Percentiles rank a stretch among this genome's conserved stretches.
Conservation (phyloP, 805 yeast species). For the Candida schatavii region DNA sequence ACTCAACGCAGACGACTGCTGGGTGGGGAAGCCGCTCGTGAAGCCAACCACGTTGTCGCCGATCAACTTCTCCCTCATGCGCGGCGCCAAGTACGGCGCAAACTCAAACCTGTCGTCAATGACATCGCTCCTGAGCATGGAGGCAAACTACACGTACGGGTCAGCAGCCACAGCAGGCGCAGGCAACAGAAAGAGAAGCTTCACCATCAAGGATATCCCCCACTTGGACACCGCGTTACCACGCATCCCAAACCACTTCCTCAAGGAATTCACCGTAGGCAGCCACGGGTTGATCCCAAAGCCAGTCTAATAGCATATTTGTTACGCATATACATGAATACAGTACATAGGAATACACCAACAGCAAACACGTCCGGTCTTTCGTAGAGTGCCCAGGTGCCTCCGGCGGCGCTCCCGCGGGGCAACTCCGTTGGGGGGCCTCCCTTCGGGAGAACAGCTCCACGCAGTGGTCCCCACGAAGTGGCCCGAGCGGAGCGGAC, state of each 20-base stretch:
- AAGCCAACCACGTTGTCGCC: constrained; percentile 35
- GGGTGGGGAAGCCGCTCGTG: constrained; percentile 49
- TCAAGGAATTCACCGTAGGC: constrained; percentile 35
- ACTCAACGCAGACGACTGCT: constrained; percentile 47
- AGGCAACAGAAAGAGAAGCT: constrained; percentile 11
- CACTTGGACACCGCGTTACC: constrained; percentile 23
- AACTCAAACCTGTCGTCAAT: constrained; percentile 12
- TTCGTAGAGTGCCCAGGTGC: too few relatives aligned
- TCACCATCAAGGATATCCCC: constrained; percentile 15
- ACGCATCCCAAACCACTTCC: constrained; percentile 28
- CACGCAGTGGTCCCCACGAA: too few relatives aligned
- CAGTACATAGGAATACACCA: too few relatives aligned
- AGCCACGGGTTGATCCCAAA: constrained; percentile 36
- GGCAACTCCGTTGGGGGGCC: too few relatives aligned
- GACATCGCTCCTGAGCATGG: constrained; percentile 14
- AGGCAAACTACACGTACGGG: constrained; percentile 2
- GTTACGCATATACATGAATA: too few relatives aligned
- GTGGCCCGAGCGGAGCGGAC: too few relatives aligned
- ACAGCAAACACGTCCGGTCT: too few relatives aligned
- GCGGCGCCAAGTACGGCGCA: constrained; percentile 15
- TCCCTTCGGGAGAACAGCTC: too few relatives aligned
- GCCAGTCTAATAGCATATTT: too few relatives aligned
- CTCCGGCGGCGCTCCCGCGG: too few relatives aligned
- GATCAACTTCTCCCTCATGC: constrained; percentile 20
- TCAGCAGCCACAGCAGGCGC: not conserved